A percentile compares a stretch with the other conserved stretches of the same genome.
These are phyloP conservation scores for Alternaria postmessia DNA, from an alignment of 2,329 filamentous ascomycete species.

Conservation along the genomic window DNA sequence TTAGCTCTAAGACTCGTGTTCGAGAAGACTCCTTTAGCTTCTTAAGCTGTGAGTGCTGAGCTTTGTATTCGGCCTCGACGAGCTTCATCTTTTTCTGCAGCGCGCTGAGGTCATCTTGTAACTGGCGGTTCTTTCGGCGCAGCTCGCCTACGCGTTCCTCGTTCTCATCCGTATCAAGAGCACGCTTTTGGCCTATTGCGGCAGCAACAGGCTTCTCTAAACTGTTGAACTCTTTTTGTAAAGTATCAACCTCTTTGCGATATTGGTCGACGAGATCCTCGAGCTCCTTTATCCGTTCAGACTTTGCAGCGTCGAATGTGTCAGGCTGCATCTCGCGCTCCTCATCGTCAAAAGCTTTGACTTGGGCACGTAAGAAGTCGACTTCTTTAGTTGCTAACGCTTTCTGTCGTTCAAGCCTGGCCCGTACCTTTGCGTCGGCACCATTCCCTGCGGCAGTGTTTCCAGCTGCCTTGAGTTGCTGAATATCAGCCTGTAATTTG, in stretches of 20 bases:
- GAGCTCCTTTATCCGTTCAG: conserved; percentile 77
- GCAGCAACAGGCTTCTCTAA: conserved; percentile 63
- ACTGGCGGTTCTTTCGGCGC: conserved; percentile 83
- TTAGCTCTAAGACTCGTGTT: conserved; percentile 83
- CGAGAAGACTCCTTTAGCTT: conserved; percentile 72
- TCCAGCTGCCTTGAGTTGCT: conserved; percentile 67
- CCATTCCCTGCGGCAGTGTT: conserved; percentile 48
- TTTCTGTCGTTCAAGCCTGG: conserved; percentile 85
- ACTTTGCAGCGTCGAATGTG: conserved; percentile 77
- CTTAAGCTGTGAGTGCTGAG: conserved; percentile 75
- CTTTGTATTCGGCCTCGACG: conserved; percentile 77
- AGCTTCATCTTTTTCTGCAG: conserved; percentile 75
- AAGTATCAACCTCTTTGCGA: conserved; percentile 76
- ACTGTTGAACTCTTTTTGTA: conserved; percentile 77
- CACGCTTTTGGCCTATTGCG: conserved; percentile 67
- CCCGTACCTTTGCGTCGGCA: conserved; percentile 71
- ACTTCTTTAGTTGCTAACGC: conserved; percentile 88
- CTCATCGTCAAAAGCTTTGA: conserved; percentile 86
- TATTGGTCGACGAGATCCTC: conserved; percentile 89
- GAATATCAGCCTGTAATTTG: conserved; percentile 71
- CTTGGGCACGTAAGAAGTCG: conserved; percentile 89
- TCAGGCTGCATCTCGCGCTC: conserved; percentile 86
- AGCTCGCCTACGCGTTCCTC: conserved; percentile 82
- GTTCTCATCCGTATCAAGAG: conserved; percentile 63
- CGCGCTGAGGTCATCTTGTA: conserved; percentile 78